Percentiles rank a stretch among this genome's conserved stretches.
These are phyloP conservation scores for Exutisphaerella laricina DNA, from an alignment of 2,329 filamentous ascomycete species.

Conservation along the genomic window DNA sequence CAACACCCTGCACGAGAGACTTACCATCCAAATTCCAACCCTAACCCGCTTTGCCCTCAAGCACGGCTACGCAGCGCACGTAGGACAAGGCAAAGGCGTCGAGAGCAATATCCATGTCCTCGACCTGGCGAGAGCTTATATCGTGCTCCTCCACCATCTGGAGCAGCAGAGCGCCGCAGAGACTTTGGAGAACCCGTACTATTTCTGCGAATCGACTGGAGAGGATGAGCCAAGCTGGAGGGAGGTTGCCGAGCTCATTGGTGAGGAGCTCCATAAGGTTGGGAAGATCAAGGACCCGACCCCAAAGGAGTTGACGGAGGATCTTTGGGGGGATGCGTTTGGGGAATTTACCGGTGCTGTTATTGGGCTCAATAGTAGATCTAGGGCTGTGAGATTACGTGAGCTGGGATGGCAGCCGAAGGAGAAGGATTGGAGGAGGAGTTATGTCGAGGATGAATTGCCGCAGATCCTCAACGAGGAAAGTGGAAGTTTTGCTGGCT, in stretches of 20 bases:
- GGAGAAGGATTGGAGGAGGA: constrained; percentile 40
- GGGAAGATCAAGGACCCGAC: constrained; percentile 37
- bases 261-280: constrained; percentile 33
- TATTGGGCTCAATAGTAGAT: constrained; percentile 42
- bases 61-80: constrained; percentile 43
- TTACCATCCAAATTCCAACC: constrained; percentile 46
- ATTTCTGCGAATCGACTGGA: constrained; percentile 42
- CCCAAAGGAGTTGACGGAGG: constrained; percentile 34
- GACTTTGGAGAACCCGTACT: constrained; percentile 44
- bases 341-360: constrained; percentile 34
- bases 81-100: constrained; percentile 41
- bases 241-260: constrained; percentile 38
- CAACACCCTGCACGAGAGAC: constrained; percentile 36
- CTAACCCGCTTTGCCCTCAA: constrained; percentile 46
- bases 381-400: constrained; percentile 41
- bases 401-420: constrained; percentile 43
- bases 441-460: constrained; percentile 41
- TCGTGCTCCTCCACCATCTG: constrained; percentile 43
- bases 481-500: constrained; percentile 16
- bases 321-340: constrained; percentile 41
- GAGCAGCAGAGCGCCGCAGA: constrained; percentile 33
- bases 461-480: constrained; percentile 34
- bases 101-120: constrained; percentile 44
- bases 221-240: constrained; percentile 43
- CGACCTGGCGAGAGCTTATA: constrained; percentile 45